These are phyloP conservation scores for Saccharomyces jurei DNA, from an alignment of 805 yeast genomes.

Conservation along the genomic window DNA sequence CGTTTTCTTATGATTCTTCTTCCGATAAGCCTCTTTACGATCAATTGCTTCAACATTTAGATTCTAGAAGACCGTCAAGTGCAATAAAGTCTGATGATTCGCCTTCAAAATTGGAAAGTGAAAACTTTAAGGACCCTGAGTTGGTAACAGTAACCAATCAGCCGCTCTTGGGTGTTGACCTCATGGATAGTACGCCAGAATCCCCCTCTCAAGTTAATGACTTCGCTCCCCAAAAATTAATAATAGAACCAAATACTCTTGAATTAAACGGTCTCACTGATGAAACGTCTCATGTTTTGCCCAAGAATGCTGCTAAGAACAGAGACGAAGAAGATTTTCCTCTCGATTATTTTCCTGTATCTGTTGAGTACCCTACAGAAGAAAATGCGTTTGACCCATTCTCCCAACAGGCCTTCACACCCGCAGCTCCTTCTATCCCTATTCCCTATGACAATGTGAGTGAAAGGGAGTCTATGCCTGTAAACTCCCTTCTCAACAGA, in stretches of 20 bases:
- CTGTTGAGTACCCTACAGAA: conserved; percentile 29
- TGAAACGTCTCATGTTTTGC: background rate
- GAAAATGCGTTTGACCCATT: background rate
- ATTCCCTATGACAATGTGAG: conserved; percentile 2
- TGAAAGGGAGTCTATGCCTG: background rate
- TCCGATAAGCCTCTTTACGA: conserved; percentile 38
- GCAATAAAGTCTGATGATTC: conserved; percentile 2
- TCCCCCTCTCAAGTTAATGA: background rate
- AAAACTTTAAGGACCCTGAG: background rate
- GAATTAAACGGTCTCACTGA: conserved; percentile 5
- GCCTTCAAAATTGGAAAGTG: conserved; percentile 1
- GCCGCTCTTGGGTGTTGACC: background rate
- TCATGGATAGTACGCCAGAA: background rate
- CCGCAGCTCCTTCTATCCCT: conserved; percentile 6
- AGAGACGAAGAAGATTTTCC: conserved; percentile 62
- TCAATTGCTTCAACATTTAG: conserved; percentile 42
- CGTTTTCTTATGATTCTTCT: conserved; percentile 58
- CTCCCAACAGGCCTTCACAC: background rate
- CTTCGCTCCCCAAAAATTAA: conserved; percentile 13
- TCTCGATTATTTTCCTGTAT: conserved; percentile 52
- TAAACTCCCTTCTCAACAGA: background rate
- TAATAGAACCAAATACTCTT: conserved; percentile 10
- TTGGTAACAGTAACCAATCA: background rate
- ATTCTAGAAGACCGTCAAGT: conserved; percentile 17
- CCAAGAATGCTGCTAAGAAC: conserved; percentile 1